Percentiles rank a stretch among this genome's conserved stretches.
Conservation (phyloP, 495 filamentous ascomycete genomes). For the Aspergillus bertholletiae region DNA sequence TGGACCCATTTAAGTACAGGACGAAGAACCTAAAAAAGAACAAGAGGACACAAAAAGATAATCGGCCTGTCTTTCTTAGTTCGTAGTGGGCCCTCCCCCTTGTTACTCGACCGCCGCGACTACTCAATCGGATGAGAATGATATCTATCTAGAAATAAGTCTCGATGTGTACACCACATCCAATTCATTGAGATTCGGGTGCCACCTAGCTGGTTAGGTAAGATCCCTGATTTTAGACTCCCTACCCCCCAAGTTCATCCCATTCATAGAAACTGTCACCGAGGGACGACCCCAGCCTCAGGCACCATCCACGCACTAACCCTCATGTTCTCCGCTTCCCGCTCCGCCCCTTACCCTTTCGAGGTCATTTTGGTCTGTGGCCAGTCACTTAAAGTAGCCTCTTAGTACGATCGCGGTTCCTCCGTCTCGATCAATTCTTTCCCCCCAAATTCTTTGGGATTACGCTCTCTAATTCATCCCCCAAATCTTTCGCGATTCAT, state of each 20-base stretch:
- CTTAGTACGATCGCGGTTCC: not conserved
- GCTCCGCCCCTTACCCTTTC: not conserved
- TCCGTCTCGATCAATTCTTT: conserved; percentile 4
- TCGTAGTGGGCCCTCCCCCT: no score
- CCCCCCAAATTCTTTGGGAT: conserved; percentile 2
- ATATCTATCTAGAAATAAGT: no score
- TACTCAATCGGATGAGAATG: no score
- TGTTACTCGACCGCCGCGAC: no score
- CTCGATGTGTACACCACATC: no score
- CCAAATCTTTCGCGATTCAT: not conserved
- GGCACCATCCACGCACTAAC: not conserved
- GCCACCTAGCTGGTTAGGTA: no score
- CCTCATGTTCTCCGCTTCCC: conserved; percentile 12
- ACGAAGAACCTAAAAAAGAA: not conserved
- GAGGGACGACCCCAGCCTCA: conserved; percentile 10
- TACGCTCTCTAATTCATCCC: conserved; percentile 6
- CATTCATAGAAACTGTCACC: no score
- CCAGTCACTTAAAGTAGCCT: not conserved
- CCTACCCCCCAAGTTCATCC: no score
- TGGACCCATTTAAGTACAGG: not conserved
- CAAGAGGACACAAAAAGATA: no score
- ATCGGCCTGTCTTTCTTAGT: no score
- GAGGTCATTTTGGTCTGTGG: not conserved
- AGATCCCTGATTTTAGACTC: no score
- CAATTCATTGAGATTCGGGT: no score